Conservation (phyloP, 495 filamentous ascomycete species). For the Hypoxylon rickii region DNA sequence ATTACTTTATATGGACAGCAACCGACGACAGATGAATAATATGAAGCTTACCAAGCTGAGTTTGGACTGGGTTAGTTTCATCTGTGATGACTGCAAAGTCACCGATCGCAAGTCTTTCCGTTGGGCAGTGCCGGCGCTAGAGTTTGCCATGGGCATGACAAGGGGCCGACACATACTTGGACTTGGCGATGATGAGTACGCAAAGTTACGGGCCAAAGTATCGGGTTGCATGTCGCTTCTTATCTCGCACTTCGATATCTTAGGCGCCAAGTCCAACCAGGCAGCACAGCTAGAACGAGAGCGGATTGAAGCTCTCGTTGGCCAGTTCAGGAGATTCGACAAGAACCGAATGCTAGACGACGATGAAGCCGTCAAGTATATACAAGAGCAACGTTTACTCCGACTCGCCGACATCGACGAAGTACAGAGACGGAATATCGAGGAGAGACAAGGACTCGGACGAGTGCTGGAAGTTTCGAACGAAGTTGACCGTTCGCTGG, state of each 20-base stretch:
- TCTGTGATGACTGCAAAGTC: constrained; percentile 94
- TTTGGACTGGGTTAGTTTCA: constrained; percentile 95
- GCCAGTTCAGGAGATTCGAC: constrained; percentile 74
- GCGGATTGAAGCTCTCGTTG: constrained; percentile 73
- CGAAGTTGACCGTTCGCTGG: constrained; percentile 92
- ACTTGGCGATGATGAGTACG: constrained; percentile 85
- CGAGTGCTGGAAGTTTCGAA: constrained; percentile 90
- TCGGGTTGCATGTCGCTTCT: constrained; percentile 97
- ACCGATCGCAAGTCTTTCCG: constrained; percentile 96
- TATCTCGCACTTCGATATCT: constrained; percentile 98
- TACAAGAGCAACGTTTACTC: constrained; percentile 72
- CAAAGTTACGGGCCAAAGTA: constrained; percentile 79
- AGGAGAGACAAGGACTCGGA: constrained; percentile 88
- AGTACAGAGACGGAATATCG: constrained; percentile 71
- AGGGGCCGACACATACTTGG: constrained; percentile 86
- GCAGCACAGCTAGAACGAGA: constrained; percentile 83
- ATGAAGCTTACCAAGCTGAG: constrained; percentile 89
- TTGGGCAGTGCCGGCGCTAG: constrained; percentile 92
- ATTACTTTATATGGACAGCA: constrained; percentile 89
- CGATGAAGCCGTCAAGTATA: constrained; percentile 74
- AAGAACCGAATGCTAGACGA: constrained; percentile 79
- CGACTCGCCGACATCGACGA: constrained; percentile 78
- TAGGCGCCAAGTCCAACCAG: constrained; percentile 90
- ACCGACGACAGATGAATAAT: constrained; percentile 93
- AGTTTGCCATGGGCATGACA: constrained; percentile 97